Base-by-base conservation (phyloP, 2,329 filamentous ascomycete genomes). In the Verticillium zaregamsianum region DNA sequence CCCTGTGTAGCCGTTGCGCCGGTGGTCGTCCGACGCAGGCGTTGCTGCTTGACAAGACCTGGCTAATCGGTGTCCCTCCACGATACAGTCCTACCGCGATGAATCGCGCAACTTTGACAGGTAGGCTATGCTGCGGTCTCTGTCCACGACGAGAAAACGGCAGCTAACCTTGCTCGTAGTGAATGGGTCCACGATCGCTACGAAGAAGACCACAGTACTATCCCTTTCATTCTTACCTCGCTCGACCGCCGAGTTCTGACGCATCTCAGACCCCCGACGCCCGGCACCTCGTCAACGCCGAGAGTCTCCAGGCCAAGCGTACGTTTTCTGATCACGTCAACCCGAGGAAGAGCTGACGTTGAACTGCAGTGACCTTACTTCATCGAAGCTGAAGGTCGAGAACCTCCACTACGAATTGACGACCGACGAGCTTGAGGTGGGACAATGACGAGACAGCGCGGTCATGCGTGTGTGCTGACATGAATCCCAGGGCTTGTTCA, bases 141-240 rank as follows among this genome's bases (percentile, higher is more conserved):
- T 23, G 45, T 14, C n/a, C 9, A 11, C 20, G n/a, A 23, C 23
- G 9, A 23, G 9, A 25, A 23, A 23, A 2, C 45, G 9, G 23
- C n/a, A n/a, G 45, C 15, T 58, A 9, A 11, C 15, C 40, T 14
- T 17, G 15, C 9, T 25, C 45, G 11, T 55, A 92, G 92, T 72
- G 93, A 96, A 81, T 97, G 93, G 93, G 92, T 97, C 68, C 93
- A 97, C 75, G 92, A 96, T 79, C 91, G 88, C 73, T 96, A 87
- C 74, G 91, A 95, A 74, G 91, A 92, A 45, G 58, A 59, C 71
- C 85, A 89, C 74, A 83, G 88, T 84, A 79, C 70, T 72, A 25
- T 45, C 28, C 23, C 9, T 39, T 20, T 15, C 37, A 28, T 15
- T 11, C 23, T 17, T 11, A 33, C 28, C 15, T 8, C 15, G 25